These are phyloP conservation scores for Microsporum ferrugineum DNA, from an alignment of 2,329 filamentous ascomycete genomes.

Conservation along the genomic window DNA sequence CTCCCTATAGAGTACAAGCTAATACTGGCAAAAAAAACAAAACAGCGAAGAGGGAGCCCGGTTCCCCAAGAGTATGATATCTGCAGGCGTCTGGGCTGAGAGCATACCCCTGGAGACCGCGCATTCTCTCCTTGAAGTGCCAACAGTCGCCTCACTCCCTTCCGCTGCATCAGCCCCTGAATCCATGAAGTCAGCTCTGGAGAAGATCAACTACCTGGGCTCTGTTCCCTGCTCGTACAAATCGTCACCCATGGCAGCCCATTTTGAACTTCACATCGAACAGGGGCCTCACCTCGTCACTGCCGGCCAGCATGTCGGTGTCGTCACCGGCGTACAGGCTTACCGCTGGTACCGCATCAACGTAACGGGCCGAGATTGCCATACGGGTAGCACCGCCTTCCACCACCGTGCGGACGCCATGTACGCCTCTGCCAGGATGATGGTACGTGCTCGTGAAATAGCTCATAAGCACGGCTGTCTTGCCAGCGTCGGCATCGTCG, in stretches of 20 bases:
- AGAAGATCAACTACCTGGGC: constrained; percentile 62
- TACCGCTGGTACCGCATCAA: constrained; percentile 63
- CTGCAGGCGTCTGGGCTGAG: constrained; percentile 68
- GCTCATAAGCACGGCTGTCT: constrained; percentile 51
- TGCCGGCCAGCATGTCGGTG: constrained; percentile 51
- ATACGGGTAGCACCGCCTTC: constrained; percentile 65
- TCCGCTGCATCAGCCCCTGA: constrained; percentile 43
- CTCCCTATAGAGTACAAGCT: not conserved
- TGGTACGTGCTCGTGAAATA: constrained; percentile 52
- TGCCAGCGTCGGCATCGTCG: constrained; percentile 59
- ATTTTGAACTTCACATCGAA: constrained; percentile 79
- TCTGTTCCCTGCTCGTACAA: constrained; percentile 44
- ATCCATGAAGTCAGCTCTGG: constrained; percentile 56
- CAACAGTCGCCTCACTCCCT: constrained; percentile 32
- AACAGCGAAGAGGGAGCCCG: constrained; percentile 65
- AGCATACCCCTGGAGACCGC: constrained; percentile 51
- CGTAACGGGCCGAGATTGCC: constrained; percentile 55
- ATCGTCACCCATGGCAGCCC: constrained; percentile 56
- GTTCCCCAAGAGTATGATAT: constrained; percentile 63
- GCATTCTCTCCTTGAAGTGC: constrained; percentile 51
- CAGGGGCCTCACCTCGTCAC: constrained; percentile 66
- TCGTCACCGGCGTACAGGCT: constrained; percentile 62
- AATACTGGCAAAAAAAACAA: not conserved
- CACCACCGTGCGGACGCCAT: constrained; percentile 56
- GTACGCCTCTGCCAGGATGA: constrained; percentile 55